phyloP scores from a whole-genome alignment of 129 eudicot species.

The Rutidosis leptorrhynchoides region DNA sequence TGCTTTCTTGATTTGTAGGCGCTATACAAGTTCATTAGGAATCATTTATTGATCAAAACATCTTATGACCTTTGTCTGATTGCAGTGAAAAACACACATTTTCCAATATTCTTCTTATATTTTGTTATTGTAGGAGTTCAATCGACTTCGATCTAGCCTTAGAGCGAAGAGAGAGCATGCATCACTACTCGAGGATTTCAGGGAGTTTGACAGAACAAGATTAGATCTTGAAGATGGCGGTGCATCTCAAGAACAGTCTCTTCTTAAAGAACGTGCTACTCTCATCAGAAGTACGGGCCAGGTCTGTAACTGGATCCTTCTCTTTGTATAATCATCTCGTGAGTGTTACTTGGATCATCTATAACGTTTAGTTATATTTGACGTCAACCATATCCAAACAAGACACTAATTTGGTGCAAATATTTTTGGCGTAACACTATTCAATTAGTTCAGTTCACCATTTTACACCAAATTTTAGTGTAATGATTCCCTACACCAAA shows the following conservation, averaged over 20 bases:
- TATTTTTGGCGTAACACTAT: neutral
- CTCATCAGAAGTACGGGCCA: slow-evolving; percentile 80
- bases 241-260: slow-evolving; percentile 76
- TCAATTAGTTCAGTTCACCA: neutral
- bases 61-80: neutral
- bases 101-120: slow-evolving; percentile 9
- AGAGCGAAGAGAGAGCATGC: slow-evolving; percentile 99
- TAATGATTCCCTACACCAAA: neutral
- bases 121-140: slow-evolving; percentile 62
- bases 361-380: neutral
- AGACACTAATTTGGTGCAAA: neutral
- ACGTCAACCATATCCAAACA: neutral
- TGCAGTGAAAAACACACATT: slow-evolving; percentile 2
- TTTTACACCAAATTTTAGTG: too few species aligned
- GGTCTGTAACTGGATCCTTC: slow-evolving; percentile 41
- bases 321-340: neutral
- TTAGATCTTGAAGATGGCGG: slow-evolving; percentile 97
- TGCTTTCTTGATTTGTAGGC: neutral
- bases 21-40: neutral
- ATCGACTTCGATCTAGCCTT: slow-evolving; percentile 84
- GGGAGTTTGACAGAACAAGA: slow-evolving; percentile 87
- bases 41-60: neutral
- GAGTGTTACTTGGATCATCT: neutral
- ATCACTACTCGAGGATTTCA: slow-evolving; percentile 88
- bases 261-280: slow-evolving; percentile 88